Percentiles rank a stretch among this genome's conserved stretches.
Conservation (phyloP, 1,139 yeast species). For the Nakaseomyces kungkrabaensis region DNA sequence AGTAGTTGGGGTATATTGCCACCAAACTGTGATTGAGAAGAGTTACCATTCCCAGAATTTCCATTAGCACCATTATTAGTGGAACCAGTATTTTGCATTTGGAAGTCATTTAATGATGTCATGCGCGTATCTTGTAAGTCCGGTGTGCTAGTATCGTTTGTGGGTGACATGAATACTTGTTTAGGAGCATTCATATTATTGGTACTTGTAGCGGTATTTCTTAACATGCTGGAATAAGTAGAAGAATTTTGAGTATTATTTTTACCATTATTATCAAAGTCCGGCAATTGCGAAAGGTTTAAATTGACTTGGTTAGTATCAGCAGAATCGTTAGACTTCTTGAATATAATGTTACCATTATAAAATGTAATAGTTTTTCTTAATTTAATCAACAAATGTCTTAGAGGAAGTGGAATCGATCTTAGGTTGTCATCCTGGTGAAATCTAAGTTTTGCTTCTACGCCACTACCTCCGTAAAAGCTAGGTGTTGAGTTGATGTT, state of each 20-base stretch:
- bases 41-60: background rate
- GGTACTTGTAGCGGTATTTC: background rate
- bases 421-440: constrained; percentile 1
- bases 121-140: background rate
- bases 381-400: constrained; percentile 9
- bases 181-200: background rate
- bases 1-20: background rate
- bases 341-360: constrained; percentile 17
- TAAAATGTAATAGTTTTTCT: constrained; percentile 12
- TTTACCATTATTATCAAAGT: background rate
- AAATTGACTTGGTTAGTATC: background rate
- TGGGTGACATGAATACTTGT: background rate
- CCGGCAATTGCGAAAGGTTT: background rate
- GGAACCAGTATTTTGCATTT: background rate
- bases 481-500: background rate
- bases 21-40: background rate
- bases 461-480: background rate
- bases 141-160: background rate
- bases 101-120: background rate
- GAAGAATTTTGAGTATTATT: background rate
- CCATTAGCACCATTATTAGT: background rate
- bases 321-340: background rate
- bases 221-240: background rate
- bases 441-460: background rate
- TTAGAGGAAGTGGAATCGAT: background rate